Percentiles rank a stretch among this genome's conserved stretches.
Conservation (phyloP, 192 early-diverging fungal species). For the Cetraspora pellucida region DNA sequence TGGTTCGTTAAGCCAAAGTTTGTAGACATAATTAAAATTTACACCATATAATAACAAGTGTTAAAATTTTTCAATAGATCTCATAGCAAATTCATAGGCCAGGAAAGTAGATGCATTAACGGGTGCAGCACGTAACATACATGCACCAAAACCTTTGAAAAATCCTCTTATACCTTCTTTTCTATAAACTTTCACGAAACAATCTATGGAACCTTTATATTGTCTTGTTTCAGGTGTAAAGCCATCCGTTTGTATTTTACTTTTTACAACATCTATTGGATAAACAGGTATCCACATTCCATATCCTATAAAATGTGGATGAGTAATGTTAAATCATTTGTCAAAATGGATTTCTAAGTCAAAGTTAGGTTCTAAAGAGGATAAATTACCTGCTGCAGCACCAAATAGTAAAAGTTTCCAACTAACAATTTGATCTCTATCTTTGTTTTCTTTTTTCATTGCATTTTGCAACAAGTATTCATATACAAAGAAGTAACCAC, state of each 20-base stretch:
- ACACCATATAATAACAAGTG: too few relatives aligned
- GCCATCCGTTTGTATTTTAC: conserved; percentile 91
- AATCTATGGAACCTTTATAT: conserved; percentile 79
- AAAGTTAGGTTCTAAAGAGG: too few relatives aligned
- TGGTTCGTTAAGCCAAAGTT: too few relatives aligned
- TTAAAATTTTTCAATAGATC: conserved; percentile 37
- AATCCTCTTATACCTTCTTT: conserved; percentile 84
- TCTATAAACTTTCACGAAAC: conserved; percentile 73
- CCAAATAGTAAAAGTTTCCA: conserved; percentile 81
- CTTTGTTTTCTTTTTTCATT: conserved; percentile 62
- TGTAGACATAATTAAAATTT: too few relatives aligned
- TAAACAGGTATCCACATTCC: conserved; percentile 79
- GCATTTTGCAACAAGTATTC: conserved; percentile 84
- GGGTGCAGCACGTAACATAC: conserved; percentile 93
- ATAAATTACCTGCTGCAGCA: conserved; percentile 71
- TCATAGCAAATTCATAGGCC: conserved; percentile 67
- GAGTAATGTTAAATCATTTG: too few relatives aligned
- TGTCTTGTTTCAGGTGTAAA: conserved; percentile 67
- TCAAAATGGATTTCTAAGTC: too few relatives aligned
- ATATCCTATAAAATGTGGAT: conserved; percentile 43
- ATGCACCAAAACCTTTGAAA: conserved; percentile 81
- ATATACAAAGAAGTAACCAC: conserved; percentile 92
- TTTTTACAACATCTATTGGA: conserved; percentile 94
- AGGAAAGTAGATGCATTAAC: conserved; percentile 94
- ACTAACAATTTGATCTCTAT: conserved; percentile 70